Evolutionary conservation across 352 stramenopile species (phyloP).

Genomic region (Phytophthora tubulina): DNA sequence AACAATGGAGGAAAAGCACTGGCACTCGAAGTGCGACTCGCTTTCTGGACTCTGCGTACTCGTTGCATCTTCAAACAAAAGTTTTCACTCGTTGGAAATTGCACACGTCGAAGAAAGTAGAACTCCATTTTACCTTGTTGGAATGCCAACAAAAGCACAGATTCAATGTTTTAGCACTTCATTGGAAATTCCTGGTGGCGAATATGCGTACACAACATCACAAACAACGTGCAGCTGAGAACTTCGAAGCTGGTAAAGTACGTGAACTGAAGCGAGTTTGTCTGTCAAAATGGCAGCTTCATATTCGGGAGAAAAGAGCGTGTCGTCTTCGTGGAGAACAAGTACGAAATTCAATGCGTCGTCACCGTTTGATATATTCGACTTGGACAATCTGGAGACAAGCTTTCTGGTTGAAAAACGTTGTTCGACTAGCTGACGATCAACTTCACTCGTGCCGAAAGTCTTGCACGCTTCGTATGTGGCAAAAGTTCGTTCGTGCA

Average conservation of each 20-base stretch:
- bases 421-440: slow-evolving; percentile 16
- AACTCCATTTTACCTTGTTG: slow-evolving; percentile 5
- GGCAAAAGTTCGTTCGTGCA: slow-evolving; percentile 25
- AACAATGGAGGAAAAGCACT: slow-evolving; percentile 23
- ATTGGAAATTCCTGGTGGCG: slow-evolving; percentile 24
- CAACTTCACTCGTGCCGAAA: slow-evolving; percentile 26
- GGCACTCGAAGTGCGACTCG: slow-evolving; percentile 11
- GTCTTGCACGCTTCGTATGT: slow-evolving; percentile 23
- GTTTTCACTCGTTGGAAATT: slow-evolving; percentile 25
- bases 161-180: neutral
- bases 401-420: slow-evolving; percentile 16
- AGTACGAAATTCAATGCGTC: slow-evolving; percentile 4
- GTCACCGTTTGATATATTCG: slow-evolving; percentile 1
- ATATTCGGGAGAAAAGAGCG: neutral
- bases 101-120: neutral
- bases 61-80: slow-evolving; percentile 8
- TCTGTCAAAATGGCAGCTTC: slow-evolving; percentile 18
- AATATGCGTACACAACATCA: slow-evolving; percentile 18
- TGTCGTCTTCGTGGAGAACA: slow-evolving; percentile 22
- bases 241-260: neutral
- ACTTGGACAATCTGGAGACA: slow-evolving; percentile 36
- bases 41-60: slow-evolving; percentile 24
- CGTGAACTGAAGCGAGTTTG: neutral
- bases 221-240: slow-evolving; percentile 18
- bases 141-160: slow-evolving; percentile 4